Evolutionary conservation across 768 basidiomycete genomes (phyloP).

Genomic region (Podaxis sp.): DNA sequence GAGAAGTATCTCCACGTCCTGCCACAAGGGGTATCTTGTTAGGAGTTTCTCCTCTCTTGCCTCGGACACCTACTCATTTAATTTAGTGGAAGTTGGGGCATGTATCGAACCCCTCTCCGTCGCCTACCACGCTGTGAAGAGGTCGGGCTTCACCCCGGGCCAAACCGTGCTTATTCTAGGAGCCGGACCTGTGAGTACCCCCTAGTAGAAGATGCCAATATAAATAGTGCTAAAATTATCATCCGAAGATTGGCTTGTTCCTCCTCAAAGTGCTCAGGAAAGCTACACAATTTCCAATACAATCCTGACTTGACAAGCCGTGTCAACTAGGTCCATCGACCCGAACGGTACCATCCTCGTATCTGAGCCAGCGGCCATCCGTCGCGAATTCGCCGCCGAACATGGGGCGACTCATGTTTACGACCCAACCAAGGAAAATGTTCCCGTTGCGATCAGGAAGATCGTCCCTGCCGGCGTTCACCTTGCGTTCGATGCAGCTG

Average conservation of each 20-base stretch:
- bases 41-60: conserved; percentile 14
- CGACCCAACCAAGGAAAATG: conserved; percentile 35
- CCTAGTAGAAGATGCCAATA: neutral
- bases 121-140: conserved; percentile 44
- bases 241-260: conserved; percentile 36
- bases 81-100: conserved; percentile 45
- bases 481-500: conserved; percentile 48
- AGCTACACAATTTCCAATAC: neutral
- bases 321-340: conserved; percentile 26
- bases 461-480: conserved; percentile 39
- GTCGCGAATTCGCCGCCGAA: conserved; percentile 35
- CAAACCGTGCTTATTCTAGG: conserved; percentile 42
- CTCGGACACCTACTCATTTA: neutral
- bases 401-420: conserved; percentile 38
- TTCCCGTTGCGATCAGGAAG: conserved; percentile 24
- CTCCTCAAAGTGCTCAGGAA: conserved; percentile 38
- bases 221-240: neutral
- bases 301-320: neutral
- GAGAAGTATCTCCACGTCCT: conserved; percentile 36
- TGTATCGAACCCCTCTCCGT: conserved; percentile 49
- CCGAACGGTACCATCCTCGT: conserved; percentile 29
- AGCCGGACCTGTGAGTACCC: conserved; percentile 40
- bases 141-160: conserved; percentile 36
- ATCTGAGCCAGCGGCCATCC: conserved; percentile 40
- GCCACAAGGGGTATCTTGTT: conserved; percentile 37